phyloP scores from a whole-genome alignment of 1,139 yeast species.

The Zygosaccharomyces sapae region DNA sequence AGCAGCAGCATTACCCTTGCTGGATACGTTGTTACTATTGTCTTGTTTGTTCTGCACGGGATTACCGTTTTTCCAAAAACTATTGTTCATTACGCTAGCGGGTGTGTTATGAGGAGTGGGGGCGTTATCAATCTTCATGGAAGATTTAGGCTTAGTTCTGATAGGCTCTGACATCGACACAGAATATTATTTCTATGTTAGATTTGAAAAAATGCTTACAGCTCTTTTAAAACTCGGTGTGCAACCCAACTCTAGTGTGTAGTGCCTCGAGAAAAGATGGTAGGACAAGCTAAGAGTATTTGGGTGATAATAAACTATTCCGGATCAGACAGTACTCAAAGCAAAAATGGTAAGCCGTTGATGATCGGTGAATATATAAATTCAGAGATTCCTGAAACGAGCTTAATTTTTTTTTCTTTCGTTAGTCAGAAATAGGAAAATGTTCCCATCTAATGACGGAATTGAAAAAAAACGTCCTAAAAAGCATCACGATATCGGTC shows the following conservation, averaged over 20 bases:
- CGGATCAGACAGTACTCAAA: too few relatives aligned
- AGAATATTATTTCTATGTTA: too few relatives aligned
- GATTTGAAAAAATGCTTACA: too few relatives aligned
- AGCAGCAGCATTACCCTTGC: too few relatives aligned
- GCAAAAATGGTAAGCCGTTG: too few relatives aligned
- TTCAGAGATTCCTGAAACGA: too few relatives aligned
- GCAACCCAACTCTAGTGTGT: not conserved
- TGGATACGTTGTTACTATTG: constrained; percentile 39
- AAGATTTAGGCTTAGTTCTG: constrained; percentile 33
- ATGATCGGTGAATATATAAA: too few relatives aligned
- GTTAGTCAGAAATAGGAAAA: not conserved
- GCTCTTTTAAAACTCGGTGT: not conserved
- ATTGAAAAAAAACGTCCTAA: not conserved
- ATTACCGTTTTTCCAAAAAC: constrained; percentile 65
- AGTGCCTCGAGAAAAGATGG: too few relatives aligned
- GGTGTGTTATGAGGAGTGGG: constrained; percentile 99
- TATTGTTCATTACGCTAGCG: constrained; percentile 67
- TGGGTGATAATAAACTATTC: too few relatives aligned
- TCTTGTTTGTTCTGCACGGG: constrained; percentile 55
- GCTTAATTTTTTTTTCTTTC: not conserved
- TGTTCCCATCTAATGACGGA: not conserved
- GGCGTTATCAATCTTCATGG: constrained; percentile 76
- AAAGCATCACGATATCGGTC: not conserved
- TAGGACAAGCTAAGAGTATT: too few relatives aligned
- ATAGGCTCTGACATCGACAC: constrained; percentile 38